Evolutionary conservation across 805 yeast species (phyloP).

Genomic region (Pichia occidentalis): DNA sequence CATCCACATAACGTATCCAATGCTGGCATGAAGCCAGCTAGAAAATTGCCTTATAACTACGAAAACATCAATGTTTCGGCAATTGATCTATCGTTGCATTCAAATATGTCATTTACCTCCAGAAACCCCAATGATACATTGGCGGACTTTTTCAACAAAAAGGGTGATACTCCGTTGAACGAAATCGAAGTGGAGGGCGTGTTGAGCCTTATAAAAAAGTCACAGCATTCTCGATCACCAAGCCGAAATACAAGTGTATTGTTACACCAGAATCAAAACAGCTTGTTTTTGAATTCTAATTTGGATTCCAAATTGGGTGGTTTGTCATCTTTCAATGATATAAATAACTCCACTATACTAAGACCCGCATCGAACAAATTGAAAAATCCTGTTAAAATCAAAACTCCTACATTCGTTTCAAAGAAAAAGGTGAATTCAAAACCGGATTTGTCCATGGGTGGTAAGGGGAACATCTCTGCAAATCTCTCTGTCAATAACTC

Average conservation of each 20-base stretch:
- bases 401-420: slow-evolving; percentile 25
- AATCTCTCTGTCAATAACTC: background rate
- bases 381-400: slow-evolving; percentile 20
- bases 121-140: slow-evolving; percentile 51
- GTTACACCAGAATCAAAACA: slow-evolving; percentile 3
- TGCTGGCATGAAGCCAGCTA: no score
- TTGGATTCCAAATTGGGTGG: slow-evolving; percentile 2
- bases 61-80: slow-evolving; percentile 14
- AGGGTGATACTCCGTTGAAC: slow-evolving; percentile 68
- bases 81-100: slow-evolving; percentile 15
- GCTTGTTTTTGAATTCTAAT: slow-evolving; percentile 5
- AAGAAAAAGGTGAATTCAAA: no score
- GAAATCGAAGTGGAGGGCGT: slow-evolving; percentile 83
- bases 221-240: slow-evolving; percentile 13
- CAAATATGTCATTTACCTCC: slow-evolving; percentile 17
- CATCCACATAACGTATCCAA: background rate
- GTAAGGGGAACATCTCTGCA: background rate
- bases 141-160: slow-evolving; percentile 62
- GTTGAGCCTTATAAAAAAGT: slow-evolving; percentile 45
- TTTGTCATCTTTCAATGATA: slow-evolving; percentile 10
- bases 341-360: slow-evolving; percentile 17
- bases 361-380: slow-evolving; percentile 20
- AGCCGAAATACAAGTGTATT: slow-evolving; percentile 11
- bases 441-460: no score
- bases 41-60: no score